These are phyloP conservation scores for Leishmania mexicana DNA, from an alignment of 208 protist genomes.

Conservation along the genomic window DNA sequence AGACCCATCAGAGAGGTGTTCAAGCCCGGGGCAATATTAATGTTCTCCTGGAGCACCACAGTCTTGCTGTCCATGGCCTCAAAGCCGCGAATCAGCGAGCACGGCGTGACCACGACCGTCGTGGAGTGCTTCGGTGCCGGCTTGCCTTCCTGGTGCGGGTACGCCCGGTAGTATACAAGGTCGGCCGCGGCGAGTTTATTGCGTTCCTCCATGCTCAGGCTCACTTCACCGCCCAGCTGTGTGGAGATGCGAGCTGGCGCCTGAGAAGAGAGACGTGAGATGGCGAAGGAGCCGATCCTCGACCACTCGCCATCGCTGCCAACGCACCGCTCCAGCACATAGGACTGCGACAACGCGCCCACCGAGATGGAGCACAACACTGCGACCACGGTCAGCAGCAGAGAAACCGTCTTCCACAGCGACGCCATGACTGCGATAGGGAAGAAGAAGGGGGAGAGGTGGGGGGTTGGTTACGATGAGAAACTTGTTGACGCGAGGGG, in stretches of 20 bases:
- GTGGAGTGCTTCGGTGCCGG: constrained; percentile 25
- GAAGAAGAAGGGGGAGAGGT: background rate
- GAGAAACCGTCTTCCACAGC: constrained; percentile 5
- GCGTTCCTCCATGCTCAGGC: constrained; percentile 38
- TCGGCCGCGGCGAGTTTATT: constrained; percentile 50
- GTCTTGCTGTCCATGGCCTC: constrained; percentile 73
- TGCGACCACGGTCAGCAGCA: constrained; percentile 22
- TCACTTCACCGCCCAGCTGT: constrained; percentile 21
- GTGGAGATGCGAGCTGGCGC: constrained; percentile 51
- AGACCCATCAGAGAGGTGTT: constrained; percentile 62
- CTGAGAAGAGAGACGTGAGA: constrained; percentile 52
- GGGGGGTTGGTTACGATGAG: background rate
- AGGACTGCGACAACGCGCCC: constrained; percentile 55
- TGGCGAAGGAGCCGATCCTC: constrained; percentile 48
- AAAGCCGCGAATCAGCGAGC: constrained; percentile 86
- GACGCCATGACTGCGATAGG: background rate
- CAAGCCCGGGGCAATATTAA: constrained; percentile 62
- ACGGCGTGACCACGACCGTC: constrained; percentile 68
- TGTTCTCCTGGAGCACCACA: constrained; percentile 71
- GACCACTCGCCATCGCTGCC: constrained; percentile 54
- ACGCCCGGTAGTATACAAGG: constrained; percentile 76
- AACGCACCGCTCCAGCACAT: constrained; percentile 70
- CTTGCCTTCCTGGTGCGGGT: constrained; percentile 29
- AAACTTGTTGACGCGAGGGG: background rate
- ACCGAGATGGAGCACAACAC: constrained; percentile 6